Evolutionary conservation across 768 basidiomycete genomes (phyloP), one percentile per base, ranked within the genome.

Genomic region (Auriscalpium microsporum): DNA sequence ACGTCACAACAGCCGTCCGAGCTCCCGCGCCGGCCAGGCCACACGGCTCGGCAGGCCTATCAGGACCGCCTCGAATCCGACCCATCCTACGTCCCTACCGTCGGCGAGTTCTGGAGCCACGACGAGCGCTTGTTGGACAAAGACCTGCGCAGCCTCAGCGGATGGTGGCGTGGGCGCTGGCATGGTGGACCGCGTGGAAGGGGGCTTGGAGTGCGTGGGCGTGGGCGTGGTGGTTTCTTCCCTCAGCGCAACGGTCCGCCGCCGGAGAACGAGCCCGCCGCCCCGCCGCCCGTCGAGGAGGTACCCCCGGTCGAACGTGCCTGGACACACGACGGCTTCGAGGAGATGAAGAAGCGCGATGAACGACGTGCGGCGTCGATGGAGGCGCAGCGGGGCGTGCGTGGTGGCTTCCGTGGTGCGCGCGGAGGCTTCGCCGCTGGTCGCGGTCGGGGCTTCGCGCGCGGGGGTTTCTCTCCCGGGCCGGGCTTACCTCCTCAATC

Each of bases 21-120:
- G 17, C 66, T 58, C 56, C 63, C 50, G 49, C 78, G 77, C 14
- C 71, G 72, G 19, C 62, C 74, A 3, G 80, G 80, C 4, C 83
- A 81, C 56, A 77, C 80, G 21, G 89, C 84, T 40, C 87, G 93
- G 48, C 90, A 93, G 67, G 87, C 83, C 17, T 95, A 96, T 69
- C 85, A 90, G 59, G 80, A 89, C 59, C 83, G 86, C 34, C 75
- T 95, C 23, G 85, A 90, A 55, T 75, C 71, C 10, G 94, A 96
- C 67, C 93, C 94, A 2, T 89, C 90, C 2, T 93, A 85, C 67
- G 87, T 91, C 33, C 94, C 94, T 21, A 87, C 84, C 23, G 87
- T 94, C 21, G 94, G 94, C 53, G 86, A 86, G 58, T 96, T 96
- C 66, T 96, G 91, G 92, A 85, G 89, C 5, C 94, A 96, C 66